Base-by-base conservation (phyloP, 1,139 yeast genomes). In the Protomyces lactucae-debilis region DNA sequence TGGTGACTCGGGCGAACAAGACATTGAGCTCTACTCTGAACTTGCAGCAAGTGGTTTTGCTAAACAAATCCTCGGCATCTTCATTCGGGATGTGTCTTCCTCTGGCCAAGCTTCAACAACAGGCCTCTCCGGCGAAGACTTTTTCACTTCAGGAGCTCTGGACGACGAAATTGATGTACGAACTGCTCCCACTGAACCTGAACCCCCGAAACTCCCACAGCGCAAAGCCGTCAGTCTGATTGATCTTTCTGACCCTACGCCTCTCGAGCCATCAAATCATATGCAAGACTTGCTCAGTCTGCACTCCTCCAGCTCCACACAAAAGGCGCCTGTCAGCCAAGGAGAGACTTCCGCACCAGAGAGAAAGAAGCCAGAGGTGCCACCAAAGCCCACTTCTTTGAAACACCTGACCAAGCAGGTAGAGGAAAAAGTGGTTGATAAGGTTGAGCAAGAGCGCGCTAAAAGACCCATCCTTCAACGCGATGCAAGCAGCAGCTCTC, bases 1-100 rank as follows among this genome's bases (percentile, higher is more conserved):
- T 32, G 99, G 99, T 23, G 99, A 95, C 74, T 87, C 97, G 1
- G 98, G 99, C 1, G 99, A 95, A 73, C 86, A 86, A 68, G 99
- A 95, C 76, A 78, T 93, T 56, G 99, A 95, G 72, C 96, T 98
- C 0, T 95, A 93, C 73, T 81, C 84, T 4, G 87, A 87, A 48
- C 76, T 90, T 46, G 90, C 96, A 0, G 28, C 52, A 14, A 75
- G 77, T 46, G 70, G 74, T 37, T 84, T 78, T 70, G 95, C 96
- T 0, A 76, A 78, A 5, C 86, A 83, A 69, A 79, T 93, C 0
- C 69, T 82, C 37, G 95, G 88, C 0, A 89, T 95, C 5, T 91
- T 85, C 73, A 88, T 95, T 54, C 79, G 99, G 63, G 87, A 87
- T 61, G 91, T 95, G 18, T 83, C 87, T 1, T 67, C 52, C 40